phyloP scores from a whole-genome alignment of 2,329 filamentous ascomycete genomes.

The Talaromyces amestolkiae region DNA sequence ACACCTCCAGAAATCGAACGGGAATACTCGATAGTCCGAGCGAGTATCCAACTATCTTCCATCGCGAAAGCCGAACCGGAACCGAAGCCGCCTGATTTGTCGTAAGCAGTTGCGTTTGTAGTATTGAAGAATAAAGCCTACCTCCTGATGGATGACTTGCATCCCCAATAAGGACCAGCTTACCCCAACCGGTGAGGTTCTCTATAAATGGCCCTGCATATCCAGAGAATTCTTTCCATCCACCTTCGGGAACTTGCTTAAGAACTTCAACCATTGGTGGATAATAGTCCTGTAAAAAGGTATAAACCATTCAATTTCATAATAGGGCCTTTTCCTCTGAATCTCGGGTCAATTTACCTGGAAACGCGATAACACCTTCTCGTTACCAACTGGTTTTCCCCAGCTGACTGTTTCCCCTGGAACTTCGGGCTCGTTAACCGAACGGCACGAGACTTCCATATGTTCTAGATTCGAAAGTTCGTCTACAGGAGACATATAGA shows the following conservation, averaged over 20 bases:
- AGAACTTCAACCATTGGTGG: background rate
- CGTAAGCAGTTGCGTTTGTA: too few species aligned
- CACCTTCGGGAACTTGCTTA: background rate
- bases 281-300: too few species aligned
- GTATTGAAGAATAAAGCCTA: too few species aligned
- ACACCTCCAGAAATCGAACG: too few species aligned
- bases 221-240: background rate
- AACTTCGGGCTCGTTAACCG: background rate
- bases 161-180: background rate
- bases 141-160: too few species aligned
- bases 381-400: background rate
- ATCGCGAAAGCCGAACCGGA: too few species aligned
- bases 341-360: too few species aligned
- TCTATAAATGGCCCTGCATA: background rate
- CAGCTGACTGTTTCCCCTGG: background rate
- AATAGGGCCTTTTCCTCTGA: too few species aligned
- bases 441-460: conserved; percentile 2
- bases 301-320: too few species aligned
- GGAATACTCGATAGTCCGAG: too few species aligned
- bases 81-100: too few species aligned
- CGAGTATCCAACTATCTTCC: too few species aligned
- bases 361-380: background rate
- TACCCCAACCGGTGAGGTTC: background rate
- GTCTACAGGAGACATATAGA: background rate
- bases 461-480: background rate